Base-by-base conservation (phyloP, 2,329 filamentous ascomycete genomes). In the Fusarium sacchari region DNA sequence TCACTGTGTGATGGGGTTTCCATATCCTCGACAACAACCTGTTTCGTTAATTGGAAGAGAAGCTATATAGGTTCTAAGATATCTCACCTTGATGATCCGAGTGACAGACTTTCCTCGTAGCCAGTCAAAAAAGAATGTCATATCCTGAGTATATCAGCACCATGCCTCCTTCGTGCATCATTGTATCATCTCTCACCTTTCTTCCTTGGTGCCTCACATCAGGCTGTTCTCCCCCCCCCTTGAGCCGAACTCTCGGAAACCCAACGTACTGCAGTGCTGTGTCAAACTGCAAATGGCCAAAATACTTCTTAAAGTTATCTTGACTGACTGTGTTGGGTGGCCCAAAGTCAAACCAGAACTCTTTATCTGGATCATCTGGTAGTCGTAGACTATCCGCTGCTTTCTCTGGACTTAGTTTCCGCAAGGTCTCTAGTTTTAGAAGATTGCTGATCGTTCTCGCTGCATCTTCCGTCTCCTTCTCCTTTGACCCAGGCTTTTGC, bases 1-100 rank as follows among this genome's bases (percentile, higher is more conserved):
- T 69, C 68, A 36, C 60, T 71, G n/a, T 69, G 68, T 3, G 65
- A 69, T 3, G 64, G 65, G n/a, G n/a, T 34, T 26, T 61, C n/a
- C 6, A 69, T 52, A 7, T 71, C 65, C 4, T 71, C 65, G 0
- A 71, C 60, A 20, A 69, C 68, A 12, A 65, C 60, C 65, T 71
- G 10, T 17, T 6, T 2, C 7, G 3, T 22, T 24, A 15, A 42
- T 18, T 15, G 17, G 22, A 32, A 11, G 13, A 7, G 12, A 11
- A 28, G 3, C 3, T 6, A 0, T 9, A 14, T 1, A 5, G 2
- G 8, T 3, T 46, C 8, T 10, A 2, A 0, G 1, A 11, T 24
- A 11, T 11, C 13, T 37, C 42, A 71, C 67, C 44, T 64, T 71
- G 40, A 69, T 65, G 15, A 71, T 61, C 3, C 46, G 26, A 1